Base-by-base conservation (phyloP, 352 stramenopile species). In the Pythium phragmiticola region DNA sequence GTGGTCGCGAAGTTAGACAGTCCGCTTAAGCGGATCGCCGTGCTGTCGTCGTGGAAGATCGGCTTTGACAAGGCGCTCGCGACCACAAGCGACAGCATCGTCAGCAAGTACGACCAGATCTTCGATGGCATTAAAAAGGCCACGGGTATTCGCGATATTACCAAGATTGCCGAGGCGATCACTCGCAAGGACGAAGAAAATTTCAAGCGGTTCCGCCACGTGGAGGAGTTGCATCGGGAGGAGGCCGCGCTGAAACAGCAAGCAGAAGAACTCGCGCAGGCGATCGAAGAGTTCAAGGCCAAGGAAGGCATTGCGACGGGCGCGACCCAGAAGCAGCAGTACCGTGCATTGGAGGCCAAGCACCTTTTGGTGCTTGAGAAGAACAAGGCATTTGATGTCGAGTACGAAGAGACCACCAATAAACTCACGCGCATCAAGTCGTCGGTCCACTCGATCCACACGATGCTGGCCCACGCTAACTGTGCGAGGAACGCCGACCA, bases 161-260 rank as follows among this genome's bases (percentile, higher is more conserved):
- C 72, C 0, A 71, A 74, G 53, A 69, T 92, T 28, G 73, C 80
- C 14, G 57, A 73, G 3, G 80, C 82, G 30, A 76, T 92, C 49
- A 53, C 84, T 13, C 50, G 57, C 46, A 84, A 83, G 16, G 84
- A 92, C 57, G 84, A 88, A 51, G 78, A 80, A 43, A 92, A 92
- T 53, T 92, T 92, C 50, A 85, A 90, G 67, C 82, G 79, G 23
- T 92, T 92, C 63, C 86, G 88, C 62, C 80, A 77, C 36, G 82
- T 89, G 12, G 84, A 92, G 49, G 78, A 82, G 45, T 57, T 92
- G 8, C 77, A 87, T 45, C 72, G 74, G 8, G 84, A 92, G 43
- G 76, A 89, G 50, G 77, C 77, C 0, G 59, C 66, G 12, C 51
- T 91, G 11, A 78, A 83, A 39, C 63, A 63, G 0, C 75, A 91